Conservation (phyloP, 2,329 filamentous ascomycete species). For the Atkinsonella hypoxylon region DNA sequence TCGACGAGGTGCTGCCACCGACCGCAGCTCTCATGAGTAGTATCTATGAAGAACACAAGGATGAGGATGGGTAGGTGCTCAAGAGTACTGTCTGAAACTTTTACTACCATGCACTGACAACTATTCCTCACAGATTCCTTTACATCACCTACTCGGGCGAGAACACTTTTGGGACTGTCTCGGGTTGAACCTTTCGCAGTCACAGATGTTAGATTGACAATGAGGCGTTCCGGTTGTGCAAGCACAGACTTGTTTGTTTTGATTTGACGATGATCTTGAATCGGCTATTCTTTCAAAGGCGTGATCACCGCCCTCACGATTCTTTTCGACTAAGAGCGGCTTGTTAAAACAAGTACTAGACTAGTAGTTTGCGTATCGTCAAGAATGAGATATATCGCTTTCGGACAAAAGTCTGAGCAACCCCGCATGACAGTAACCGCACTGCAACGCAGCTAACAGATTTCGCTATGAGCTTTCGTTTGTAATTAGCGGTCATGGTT, state of each 20-base stretch:
- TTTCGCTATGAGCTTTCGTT: no score
- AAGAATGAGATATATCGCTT: neutral
- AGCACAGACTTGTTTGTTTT: conserved; percentile 13
- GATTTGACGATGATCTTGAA: neutral
- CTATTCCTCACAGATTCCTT: conserved; percentile 53
- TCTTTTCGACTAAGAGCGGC: neutral
- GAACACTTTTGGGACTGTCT: conserved; percentile 75
- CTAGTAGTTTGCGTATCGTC: neutral
- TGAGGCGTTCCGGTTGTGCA: conserved; percentile 23
- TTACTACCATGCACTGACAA: conserved; percentile 7
- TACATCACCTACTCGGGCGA: conserved; percentile 99
- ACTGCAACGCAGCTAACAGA: no score
- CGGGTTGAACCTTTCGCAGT: neutral
- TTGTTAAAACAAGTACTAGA: neutral
- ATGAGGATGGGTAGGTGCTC: conserved; percentile 50
- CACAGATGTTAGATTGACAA: neutral
- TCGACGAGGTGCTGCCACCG: conserved; percentile 92
- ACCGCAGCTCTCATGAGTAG: conserved; percentile 98
- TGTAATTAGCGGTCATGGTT: no score
- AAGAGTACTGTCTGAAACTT: neutral
- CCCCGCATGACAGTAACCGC: neutral
- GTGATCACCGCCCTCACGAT: neutral
- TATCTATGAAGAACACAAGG: conserved; percentile 99
- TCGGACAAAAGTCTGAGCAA: neutral
- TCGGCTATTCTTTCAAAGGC: conserved; percentile 8